Conservation (phyloP, 192 early-diverging fungal species). For the Gigaspora rosea region DNA sequence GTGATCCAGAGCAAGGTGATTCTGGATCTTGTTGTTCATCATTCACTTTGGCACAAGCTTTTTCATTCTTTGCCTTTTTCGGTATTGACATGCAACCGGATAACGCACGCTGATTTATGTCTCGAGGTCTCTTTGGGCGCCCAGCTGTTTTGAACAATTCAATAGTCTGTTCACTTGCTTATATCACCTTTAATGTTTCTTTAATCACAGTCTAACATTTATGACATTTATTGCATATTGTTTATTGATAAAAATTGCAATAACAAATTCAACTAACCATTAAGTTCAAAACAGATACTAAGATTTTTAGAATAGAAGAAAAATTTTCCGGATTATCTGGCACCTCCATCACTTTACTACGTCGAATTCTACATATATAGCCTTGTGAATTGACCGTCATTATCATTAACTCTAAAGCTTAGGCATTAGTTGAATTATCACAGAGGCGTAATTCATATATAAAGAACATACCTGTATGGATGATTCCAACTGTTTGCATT, state of each 20-base stretch:
- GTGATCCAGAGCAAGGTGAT: background rate
- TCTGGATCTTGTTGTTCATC: background rate
- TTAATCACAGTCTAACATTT: background rate
- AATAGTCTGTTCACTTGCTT: background rate
- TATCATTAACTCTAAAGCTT: background rate
- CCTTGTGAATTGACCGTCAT: background rate
- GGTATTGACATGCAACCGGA: background rate
- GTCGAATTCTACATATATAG: background rate
- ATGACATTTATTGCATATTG: background rate
- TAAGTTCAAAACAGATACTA: background rate
- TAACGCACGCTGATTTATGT: background rate
- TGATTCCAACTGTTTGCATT: constrained; percentile 23
- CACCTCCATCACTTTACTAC: background rate
- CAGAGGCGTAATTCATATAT: background rate
- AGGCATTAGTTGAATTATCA: background rate
- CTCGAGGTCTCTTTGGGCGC: background rate
- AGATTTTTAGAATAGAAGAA: background rate
- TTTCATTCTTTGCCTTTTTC: constrained; percentile 1
- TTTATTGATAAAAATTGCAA: background rate
- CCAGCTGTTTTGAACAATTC: background rate
- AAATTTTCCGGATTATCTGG: background rate
- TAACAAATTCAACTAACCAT: constrained; percentile 2
- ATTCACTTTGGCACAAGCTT: background rate
- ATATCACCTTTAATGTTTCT: constrained; percentile 1
- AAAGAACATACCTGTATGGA: constrained; percentile 17